Base-by-base conservation (phyloP, 1,139 yeast species). In the Taphrina communis region DNA sequence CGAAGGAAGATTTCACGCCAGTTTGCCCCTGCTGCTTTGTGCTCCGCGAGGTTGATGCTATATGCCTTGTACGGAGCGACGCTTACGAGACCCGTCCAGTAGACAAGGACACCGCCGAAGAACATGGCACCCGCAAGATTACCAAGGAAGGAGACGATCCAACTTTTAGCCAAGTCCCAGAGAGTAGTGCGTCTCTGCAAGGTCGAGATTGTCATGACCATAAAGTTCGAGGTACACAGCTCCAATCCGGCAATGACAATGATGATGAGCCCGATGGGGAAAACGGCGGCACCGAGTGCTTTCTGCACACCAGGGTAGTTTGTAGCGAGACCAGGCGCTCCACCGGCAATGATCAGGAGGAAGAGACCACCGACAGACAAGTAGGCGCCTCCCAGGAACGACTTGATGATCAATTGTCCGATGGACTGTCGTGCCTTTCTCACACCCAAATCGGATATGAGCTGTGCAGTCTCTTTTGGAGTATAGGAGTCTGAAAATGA, bases 291-390 rank as follows among this genome's bases (percentile, higher is more conserved):
- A 11, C 66, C 71, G 5, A 72, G 70, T 7, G 71, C 35, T 57
- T 68, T 82, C 0, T 87, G 80, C 0, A 86, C 61, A 0, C 90
- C 92, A 0, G 86, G 87, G 73, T 85, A 82, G 0, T 73, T 73
- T 4, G 78, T 76, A 66, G 77, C 75, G 1, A 84, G 72, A 0
- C 77, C 82, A 0, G 84, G 83, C 69, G 83, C 81, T 51, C 84
- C 83, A 0, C 89, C 82, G 73, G 86, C 86, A 6, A 84, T 80
- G 73, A 84, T 77, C 1, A 87, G 80, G 73, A 84, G 85, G 31
- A 89, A 80, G 89, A 89, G 86, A 0, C 94, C 91, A 11, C 96
- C 96, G 1, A 87, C 79, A 39, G 88, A 78, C 76, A 90, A 89
- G 12, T 89, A 76, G 0, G 88, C 74, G 0, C 93, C 96, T 1